Conservation (phyloP, 192 early-diverging fungal genomes). For the Umbelopsis sp. region DNA sequence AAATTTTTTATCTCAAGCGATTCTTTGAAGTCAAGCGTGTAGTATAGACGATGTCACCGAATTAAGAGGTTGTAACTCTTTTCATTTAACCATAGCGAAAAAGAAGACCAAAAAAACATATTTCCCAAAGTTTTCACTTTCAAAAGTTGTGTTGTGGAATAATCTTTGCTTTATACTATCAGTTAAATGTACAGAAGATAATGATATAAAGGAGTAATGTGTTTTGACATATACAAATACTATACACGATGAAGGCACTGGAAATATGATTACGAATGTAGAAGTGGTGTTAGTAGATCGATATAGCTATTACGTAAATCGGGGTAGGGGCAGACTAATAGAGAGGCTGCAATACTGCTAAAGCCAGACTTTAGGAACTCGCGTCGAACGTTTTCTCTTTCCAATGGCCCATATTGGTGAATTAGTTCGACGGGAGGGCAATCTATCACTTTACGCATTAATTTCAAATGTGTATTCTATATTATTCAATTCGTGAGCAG, state of each 20-base stretch:
- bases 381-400: conserved; percentile 7
- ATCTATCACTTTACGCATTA: conserved; percentile 22
- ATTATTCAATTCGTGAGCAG: neutral
- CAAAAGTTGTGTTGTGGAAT: neutral
- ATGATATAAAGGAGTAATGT: neutral
- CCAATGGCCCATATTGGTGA: neutral
- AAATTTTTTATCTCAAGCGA: conserved; percentile 75
- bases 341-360: neutral
- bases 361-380: conserved; percentile 27
- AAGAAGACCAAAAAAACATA: conserved; percentile 2
- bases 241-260: neutral
- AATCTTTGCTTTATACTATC: neutral
- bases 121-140: neutral
- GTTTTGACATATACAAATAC: conserved; percentile 13
- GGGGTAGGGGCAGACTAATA: neutral
- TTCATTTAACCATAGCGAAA: neutral
- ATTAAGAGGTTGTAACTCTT: neutral
- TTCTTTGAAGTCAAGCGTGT: conserved; percentile 74
- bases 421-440: neutral
- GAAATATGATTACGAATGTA: neutral
- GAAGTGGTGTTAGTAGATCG: conserved; percentile 3
- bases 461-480: conserved; percentile 21
- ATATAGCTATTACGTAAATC: conserved; percentile 2
- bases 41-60: conserved; percentile 43
- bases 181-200: neutral